Percentiles rank a stretch among this genome's conserved stretches.
Evolutionary conservation across 495 filamentous ascomycete species (phyloP).

Genomic region (Peziza echinospora): DNA sequence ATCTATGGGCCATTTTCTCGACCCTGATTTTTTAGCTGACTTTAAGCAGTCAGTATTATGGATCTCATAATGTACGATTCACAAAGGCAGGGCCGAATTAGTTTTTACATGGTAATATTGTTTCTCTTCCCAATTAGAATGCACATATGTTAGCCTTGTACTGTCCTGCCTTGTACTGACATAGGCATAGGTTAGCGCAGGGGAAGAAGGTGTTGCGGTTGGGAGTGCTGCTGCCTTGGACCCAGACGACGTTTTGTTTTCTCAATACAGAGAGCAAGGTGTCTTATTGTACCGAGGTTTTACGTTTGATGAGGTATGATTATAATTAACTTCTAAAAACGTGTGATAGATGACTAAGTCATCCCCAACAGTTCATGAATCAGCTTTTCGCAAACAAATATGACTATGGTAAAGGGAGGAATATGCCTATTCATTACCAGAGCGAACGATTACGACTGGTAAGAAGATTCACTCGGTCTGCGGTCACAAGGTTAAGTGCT

Average conservation of each 20-base stretch:
- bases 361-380: conserved; percentile 52
- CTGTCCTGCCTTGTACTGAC: not conserved
- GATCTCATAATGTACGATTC: conserved; percentile 16
- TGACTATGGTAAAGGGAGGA: conserved; percentile 63
- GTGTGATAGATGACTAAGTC: not conserved
- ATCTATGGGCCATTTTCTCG: too few species aligned
- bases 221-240: conserved; percentile 63
- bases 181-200: conserved; percentile 35
- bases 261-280: conserved; percentile 85
- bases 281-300: conserved; percentile 81
- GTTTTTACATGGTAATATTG: conserved; percentile 99
- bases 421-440: conserved; percentile 94
- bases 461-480: conserved; percentile 12
- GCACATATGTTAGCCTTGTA: not conserved
- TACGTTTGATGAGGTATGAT: conserved; percentile 29
- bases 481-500: conserved; percentile 1
- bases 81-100: conserved; percentile 56
- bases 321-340: not conserved
- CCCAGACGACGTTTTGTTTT: conserved; percentile 75
- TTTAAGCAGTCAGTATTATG: conserved; percentile 27
- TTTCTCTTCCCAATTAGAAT: conserved; percentile 19
- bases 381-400: conserved; percentile 80
- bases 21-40: not conserved
- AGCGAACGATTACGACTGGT: conserved; percentile 64
- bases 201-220: conserved; percentile 85